Percentiles rank a stretch among this genome's conserved stretches.
These are phyloP conservation scores for Xenosphaeropsis pyriputrescens DNA, from an alignment of 2,329 filamentous ascomycete species.

Conservation along the genomic window DNA sequence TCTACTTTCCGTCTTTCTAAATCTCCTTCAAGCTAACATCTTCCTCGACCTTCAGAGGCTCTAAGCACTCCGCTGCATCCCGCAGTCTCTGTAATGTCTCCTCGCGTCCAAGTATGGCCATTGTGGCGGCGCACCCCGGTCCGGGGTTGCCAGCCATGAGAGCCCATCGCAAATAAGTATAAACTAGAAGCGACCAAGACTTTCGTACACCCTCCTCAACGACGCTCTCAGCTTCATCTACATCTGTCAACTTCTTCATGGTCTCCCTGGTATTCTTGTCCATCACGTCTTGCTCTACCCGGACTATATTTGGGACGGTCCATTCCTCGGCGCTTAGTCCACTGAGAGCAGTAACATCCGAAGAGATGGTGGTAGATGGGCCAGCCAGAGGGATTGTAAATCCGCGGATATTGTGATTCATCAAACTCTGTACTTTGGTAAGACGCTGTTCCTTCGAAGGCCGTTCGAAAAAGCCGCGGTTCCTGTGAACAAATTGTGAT, in stretches of 20 bases:
- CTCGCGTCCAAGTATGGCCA: constrained; percentile 37
- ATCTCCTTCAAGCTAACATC: too few relatives aligned
- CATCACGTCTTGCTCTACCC: constrained; percentile 4
- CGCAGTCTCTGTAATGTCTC: constrained; percentile 27
- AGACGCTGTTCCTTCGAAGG: constrained; percentile 8
- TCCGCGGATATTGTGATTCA: constrained; percentile 6
- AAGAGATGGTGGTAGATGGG: constrained; percentile 3
- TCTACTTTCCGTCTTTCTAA: too few relatives aligned
- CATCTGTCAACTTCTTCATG: background rate
- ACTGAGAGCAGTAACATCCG: constrained; percentile 2
- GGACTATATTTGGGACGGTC: constrained; percentile 4
- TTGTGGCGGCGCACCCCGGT: constrained; percentile 33
- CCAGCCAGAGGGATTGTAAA: background rate
- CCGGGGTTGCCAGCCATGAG: constrained; percentile 35
- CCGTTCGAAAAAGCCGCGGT: constrained; percentile 40
- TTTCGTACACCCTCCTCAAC: constrained; percentile 11
- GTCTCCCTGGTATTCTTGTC: constrained; percentile 5
- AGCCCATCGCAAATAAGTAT: constrained; percentile 41
- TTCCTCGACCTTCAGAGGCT: too few relatives aligned
- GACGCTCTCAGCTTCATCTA: background rate
- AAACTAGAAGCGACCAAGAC: constrained; percentile 27
- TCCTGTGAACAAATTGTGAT: constrained; percentile 36
- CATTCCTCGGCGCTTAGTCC: constrained; percentile 7
- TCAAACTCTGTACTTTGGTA: constrained; percentile 4
- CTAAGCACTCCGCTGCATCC: constrained; percentile 4